Evolutionary conservation across 2,329 filamentous ascomycete genomes (phyloP), one percentile per base, ranked within the genome.

Genomic region (Acrodontium crateriforme): DNA sequence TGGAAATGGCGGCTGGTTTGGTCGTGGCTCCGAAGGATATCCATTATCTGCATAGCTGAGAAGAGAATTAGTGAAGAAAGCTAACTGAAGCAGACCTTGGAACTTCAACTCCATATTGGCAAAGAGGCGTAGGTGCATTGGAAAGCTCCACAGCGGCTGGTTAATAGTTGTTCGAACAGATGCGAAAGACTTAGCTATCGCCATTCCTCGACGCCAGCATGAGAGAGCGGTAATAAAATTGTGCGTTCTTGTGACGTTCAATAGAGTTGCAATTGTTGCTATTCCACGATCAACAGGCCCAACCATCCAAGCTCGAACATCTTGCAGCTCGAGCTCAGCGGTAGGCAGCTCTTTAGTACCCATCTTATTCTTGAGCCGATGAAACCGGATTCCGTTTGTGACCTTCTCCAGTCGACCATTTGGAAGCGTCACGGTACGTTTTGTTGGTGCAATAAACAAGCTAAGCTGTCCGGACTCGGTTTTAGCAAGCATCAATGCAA

Each of bases 331-430:
- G 0, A 83, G 62, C 48, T 83, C 77, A 0, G 76, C 78, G 0
- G 78, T 82, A 0, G 78, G 77, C 0, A 83, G 58, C 1, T 71
- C 62, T 28, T 69, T 69, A 0, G 76, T 82, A 17, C 77, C 78
- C 6, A 78, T 62, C 44, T 82, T 83, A 49, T 70, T 68, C 54
- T 83, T 82, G 9, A 83, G 56, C 0, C 76, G 63, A 31, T 74
- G 69, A 37, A 82, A 78, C 5, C 60, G 60, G 6, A 82, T 59
- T 2, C 77, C 76, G 42, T 82, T 82, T 7, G 75, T 59, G 28
- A 68, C 62, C 2, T 49, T 57, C 28, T 31, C 18, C 35, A 47
- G 19, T 31, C 42, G 35, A 9, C 36, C 28, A 31, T 21, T 23
- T 18, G 16, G 24, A 13, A 28, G 15, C 13, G 13, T 27, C 23